A percentile compares a stretch with the other conserved stretches of the same genome.
Evolutionary conservation across 192 early-diverging fungal genomes (phyloP).

Genomic region (Geosiphon pyriformis): DNA sequence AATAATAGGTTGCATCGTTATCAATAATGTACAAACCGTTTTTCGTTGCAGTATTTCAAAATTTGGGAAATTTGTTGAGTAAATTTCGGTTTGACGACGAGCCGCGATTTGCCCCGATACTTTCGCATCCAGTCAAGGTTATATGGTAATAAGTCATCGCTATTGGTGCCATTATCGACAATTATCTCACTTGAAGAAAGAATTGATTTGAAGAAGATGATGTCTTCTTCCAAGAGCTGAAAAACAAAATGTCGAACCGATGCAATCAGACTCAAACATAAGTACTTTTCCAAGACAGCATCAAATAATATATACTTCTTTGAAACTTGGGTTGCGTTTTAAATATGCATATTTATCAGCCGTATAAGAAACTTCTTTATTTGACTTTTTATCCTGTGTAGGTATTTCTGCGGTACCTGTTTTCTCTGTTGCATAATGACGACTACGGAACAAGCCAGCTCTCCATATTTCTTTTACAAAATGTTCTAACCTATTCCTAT

Average conservation of each 20-base stretch:
- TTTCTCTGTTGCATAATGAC: neutral
- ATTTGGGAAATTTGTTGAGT: slow-evolving; percentile 79
- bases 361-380: slow-evolving; percentile 28
- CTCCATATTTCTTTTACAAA: no score
- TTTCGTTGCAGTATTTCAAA: slow-evolving; percentile 80
- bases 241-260: neutral
- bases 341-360: slow-evolving; percentile 47
- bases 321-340: slow-evolving; percentile 38
- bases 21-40: slow-evolving; percentile 35
- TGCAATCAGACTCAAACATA: neutral
- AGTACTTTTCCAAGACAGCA: neutral
- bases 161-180: slow-evolving; percentile 40
- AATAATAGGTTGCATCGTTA: no score
- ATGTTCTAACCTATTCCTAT: no score
- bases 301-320: slow-evolving; percentile 23
- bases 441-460: no score
- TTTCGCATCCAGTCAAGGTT: slow-evolving; percentile 95
- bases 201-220: slow-evolving; percentile 55
- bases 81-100: slow-evolving; percentile 84
- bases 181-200: slow-evolving; percentile 38
- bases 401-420: neutral
- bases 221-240: slow-evolving; percentile 52
- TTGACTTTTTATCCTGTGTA: neutral
- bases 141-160: slow-evolving; percentile 59
- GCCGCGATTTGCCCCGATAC: slow-evolving; percentile 74